Evolutionary conservation across 352 stramenopile genomes (phyloP).

Genomic region (Globisporangium iwayamae): DNA sequence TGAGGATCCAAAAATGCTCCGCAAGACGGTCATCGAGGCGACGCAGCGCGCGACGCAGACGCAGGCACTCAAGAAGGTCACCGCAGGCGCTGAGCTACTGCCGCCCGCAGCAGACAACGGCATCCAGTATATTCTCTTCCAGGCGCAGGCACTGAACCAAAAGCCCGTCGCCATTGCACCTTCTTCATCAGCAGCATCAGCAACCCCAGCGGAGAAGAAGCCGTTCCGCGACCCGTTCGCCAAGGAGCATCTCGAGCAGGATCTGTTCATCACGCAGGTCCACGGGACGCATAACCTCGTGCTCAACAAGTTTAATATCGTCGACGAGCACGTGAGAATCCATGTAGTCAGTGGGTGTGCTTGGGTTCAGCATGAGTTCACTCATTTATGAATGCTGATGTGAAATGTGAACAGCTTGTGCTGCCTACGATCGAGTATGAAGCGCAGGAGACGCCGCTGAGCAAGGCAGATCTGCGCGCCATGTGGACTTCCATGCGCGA

Average conservation of each 20-base stretch:
- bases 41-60: conserved; percentile 52
- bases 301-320: conserved; percentile 82
- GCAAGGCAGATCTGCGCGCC: conserved; percentile 46
- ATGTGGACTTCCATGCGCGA: conserved; percentile 72
- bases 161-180: conserved; percentile 35
- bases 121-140: conserved; percentile 56
- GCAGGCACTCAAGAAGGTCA: conserved; percentile 62
- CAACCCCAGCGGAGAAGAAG: conserved; percentile 7
- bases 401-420: conserved; percentile 31
- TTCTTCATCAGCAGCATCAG: background rate
- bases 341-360: background rate
- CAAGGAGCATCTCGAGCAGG: conserved; percentile 63
- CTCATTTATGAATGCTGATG: background rate
- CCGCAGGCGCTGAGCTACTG: conserved; percentile 49
- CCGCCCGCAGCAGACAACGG: conserved; percentile 27
- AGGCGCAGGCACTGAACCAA: conserved; percentile 26
- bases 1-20: conserved; percentile 35
- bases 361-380: background rate
- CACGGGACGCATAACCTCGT: conserved; percentile 75
- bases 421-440: conserved; percentile 72
- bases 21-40: conserved; percentile 57
- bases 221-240: conserved; percentile 71
- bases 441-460: conserved; percentile 55
- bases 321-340: conserved; percentile 57
- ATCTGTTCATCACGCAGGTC: conserved; percentile 61